phyloP scores from a whole-genome alignment of 2,329 filamentous ascomycete genomes.

The Xenosphaeropsis pyriputrescens region DNA sequence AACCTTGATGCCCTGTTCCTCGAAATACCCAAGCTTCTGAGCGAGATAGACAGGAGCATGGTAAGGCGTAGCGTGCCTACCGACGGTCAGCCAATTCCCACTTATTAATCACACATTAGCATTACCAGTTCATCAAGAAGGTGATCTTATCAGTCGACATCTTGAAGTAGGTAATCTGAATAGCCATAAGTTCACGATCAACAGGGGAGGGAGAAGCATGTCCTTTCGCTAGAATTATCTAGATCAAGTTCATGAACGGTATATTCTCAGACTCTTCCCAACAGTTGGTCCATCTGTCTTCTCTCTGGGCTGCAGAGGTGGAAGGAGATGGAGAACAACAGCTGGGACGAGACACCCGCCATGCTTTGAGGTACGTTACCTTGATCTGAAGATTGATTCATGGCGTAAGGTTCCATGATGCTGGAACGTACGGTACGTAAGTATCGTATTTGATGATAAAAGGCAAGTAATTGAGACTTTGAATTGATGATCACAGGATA shows the following conservation, averaged over 20 bases:
- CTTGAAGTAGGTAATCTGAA: slow-evolving; percentile 6
- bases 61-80: slow-evolving; percentile 69
- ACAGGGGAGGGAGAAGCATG: slow-evolving; percentile 43
- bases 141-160: slow-evolving; percentile 80
- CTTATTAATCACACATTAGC: slow-evolving; percentile 1
- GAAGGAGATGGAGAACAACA: slow-evolving; percentile 3
- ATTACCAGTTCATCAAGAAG: slow-evolving; percentile 70
- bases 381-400: slow-evolving; percentile 24
- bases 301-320: slow-evolving; percentile 4
- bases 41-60: slow-evolving; percentile 66
- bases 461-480: too few relatives aligned
- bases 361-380: slow-evolving; percentile 26
- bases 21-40: slow-evolving; percentile 61
- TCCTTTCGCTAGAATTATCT: slow-evolving; percentile 82
- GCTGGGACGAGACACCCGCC: slow-evolving; percentile 20
- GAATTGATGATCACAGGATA: too few relatives aligned
- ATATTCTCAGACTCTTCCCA: slow-evolving; percentile 49
- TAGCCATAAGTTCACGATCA: slow-evolving; percentile 28
- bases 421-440: too few relatives aligned
- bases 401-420: slow-evolving; percentile 11
- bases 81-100: slow-evolving; percentile 14
- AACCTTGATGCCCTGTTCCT: slow-evolving; percentile 63
- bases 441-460: too few relatives aligned
- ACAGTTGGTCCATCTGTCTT: slow-evolving; percentile 21
- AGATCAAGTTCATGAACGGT: slow-evolving; percentile 72